These are phyloP conservation scores for Chimonanthus praecox DNA, from an alignment of 164 flowering plant genomes.

Conservation along the genomic window DNA sequence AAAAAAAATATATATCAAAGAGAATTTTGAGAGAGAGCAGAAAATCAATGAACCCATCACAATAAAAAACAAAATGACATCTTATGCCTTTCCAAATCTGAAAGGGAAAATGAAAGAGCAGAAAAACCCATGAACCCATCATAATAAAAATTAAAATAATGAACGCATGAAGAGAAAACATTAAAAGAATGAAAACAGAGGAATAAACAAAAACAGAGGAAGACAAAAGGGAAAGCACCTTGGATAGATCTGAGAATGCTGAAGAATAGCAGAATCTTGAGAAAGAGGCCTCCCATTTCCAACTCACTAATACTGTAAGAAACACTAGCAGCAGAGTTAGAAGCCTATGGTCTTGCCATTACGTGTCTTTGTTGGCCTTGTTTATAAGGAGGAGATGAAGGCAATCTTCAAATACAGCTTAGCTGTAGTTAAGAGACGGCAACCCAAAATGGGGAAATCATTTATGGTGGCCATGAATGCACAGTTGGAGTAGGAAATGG, in stretches of 20 bases:
- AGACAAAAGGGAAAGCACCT: not conserved
- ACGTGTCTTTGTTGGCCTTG: not conserved
- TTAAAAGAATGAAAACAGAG: not conserved
- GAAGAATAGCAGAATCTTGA: slow-evolving; percentile 29
- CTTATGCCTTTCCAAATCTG: not conserved
- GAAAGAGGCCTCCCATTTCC: slow-evolving; percentile 22
- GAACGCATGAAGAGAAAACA: not conserved
- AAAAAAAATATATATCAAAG: no score
- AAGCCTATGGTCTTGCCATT: not conserved
- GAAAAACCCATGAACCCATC: not conserved
- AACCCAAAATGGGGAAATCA: slow-evolving; percentile 10
- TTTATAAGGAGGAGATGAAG: slow-evolving; percentile 5
- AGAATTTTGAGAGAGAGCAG: not conserved
- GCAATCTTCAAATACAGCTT: not conserved
- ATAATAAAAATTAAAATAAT: not conserved
- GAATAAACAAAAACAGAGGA: not conserved
- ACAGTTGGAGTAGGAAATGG: slow-evolving; percentile 15
- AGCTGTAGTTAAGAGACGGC: not conserved
- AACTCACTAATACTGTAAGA: slow-evolving; percentile 14
- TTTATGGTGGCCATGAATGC: slow-evolving; percentile 27
- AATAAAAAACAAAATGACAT: not conserved
- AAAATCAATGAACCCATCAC: not conserved
- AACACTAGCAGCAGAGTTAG: not conserved
- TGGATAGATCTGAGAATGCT: not conserved
- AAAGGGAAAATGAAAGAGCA: slow-evolving; percentile 7